Percentiles rank a stretch among this genome's conserved stretches.
These are phyloP conservation scores for Gnetum montanum DNA, from an alignment of 75 land plant species.

Conservation along the genomic window DNA sequence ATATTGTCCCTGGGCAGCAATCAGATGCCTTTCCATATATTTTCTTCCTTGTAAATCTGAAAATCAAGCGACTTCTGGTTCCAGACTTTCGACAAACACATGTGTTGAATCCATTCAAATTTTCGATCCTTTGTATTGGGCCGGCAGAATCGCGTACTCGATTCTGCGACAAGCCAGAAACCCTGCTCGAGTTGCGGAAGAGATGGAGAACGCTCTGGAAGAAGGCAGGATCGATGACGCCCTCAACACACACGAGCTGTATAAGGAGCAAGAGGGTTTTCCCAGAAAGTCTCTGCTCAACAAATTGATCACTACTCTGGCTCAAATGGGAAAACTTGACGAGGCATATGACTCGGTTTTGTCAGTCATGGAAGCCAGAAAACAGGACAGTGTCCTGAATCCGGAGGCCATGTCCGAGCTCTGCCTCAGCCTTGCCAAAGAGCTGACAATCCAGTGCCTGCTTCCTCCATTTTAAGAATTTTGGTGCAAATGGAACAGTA, in stretches of 20 bases:
- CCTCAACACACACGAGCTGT: conserved; percentile 35
- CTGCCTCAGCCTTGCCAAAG: conserved; percentile 37
- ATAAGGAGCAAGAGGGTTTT: conserved; percentile 40
- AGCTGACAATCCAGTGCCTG: conserved; percentile 28
- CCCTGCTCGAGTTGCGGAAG: conserved; percentile 26
- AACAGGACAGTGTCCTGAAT: conserved; percentile 24
- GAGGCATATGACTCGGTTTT: conserved; percentile 38
- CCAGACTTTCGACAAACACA: no score
- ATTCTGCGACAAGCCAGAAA: conserved; percentile 52
- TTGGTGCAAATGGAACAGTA: conserved; percentile 32
- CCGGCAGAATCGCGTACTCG: conserved; percentile 24
- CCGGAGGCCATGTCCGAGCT: conserved; percentile 27
- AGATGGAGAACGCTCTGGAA: conserved; percentile 32
- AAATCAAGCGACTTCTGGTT: no score
- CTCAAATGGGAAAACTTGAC: conserved; percentile 31
- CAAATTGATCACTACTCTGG: conserved; percentile 24
- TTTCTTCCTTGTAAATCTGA: no score
- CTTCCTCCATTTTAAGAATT: conserved; percentile 42
- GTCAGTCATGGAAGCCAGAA: conserved; percentile 19
- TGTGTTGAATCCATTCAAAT: no score
- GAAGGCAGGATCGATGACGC: conserved; percentile 33
- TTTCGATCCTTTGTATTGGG: no score
- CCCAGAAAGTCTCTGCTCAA: conserved; percentile 47
- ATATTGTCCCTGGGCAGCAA: no score
- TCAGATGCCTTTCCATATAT: no score